Conservation (phyloP, 768 basidiomycete genomes). For the Kwoniella newhampshirensis region DNA sequence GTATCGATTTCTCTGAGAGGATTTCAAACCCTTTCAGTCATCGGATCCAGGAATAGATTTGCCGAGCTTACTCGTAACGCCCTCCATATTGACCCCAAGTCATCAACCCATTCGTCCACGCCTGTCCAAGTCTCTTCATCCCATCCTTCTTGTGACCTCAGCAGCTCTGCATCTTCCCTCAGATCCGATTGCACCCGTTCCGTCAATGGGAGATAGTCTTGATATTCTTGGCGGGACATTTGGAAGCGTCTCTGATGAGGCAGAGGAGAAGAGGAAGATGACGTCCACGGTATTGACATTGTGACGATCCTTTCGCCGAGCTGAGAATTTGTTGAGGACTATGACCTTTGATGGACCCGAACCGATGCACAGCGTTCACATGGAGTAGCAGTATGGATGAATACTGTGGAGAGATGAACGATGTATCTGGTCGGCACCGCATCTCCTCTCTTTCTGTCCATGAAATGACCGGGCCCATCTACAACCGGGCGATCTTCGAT, state of each 20-base stretch:
- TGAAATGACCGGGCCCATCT: too few species aligned
- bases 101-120: constrained; percentile 37
- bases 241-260: constrained; percentile 12
- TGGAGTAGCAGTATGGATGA: too few species aligned
- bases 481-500: too few species aligned
- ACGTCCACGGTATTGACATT: background rate
- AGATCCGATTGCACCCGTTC: constrained; percentile 38
- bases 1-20: constrained; percentile 37
- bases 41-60: background rate
- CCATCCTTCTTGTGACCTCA: constrained; percentile 44
- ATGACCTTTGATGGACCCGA: too few species aligned
- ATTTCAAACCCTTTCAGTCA: background rate
- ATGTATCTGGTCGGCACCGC: too few species aligned
- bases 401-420: too few species aligned
- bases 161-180: constrained; percentile 31
- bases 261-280: background rate
- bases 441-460: too few species aligned
- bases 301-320: background rate
- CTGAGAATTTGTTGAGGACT: too few species aligned
- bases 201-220: constrained; percentile 33
- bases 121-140: constrained; percentile 29
- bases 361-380: too few species aligned
- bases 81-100: constrained; percentile 34
- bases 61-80: constrained; percentile 39
- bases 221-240: constrained; percentile 29